Conservation (phyloP, 495 filamentous ascomycete genomes). For the Hypoxylon lienhwacheense region DNA sequence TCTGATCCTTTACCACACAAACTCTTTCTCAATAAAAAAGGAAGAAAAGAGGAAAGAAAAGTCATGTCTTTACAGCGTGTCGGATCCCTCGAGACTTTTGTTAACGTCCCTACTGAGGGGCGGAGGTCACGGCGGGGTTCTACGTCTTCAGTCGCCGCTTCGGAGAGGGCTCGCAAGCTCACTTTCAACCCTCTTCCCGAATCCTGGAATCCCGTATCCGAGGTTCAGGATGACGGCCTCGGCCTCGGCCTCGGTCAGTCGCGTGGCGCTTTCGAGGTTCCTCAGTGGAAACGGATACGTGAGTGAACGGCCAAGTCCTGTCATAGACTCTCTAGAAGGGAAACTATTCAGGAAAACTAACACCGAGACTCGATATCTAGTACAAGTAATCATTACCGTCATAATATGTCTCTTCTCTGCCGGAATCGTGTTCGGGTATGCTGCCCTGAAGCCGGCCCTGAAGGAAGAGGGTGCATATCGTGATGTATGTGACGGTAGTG, state of each 20-base stretch:
- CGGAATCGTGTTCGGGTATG: slow-evolving; percentile 81
- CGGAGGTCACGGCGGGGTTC: slow-evolving; percentile 46
- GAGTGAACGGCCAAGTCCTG: slow-evolving; percentile 37
- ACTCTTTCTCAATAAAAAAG: slow-evolving; percentile 4
- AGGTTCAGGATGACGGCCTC: slow-evolving; percentile 24
- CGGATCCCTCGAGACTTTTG: slow-evolving; percentile 54
- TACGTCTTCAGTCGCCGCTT: slow-evolving; percentile 23
- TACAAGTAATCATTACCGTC: slow-evolving; percentile 67
- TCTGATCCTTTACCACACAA: slow-evolving; percentile 5
- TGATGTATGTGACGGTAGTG: slow-evolving; percentile 59
- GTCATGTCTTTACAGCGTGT: slow-evolving; percentile 56
- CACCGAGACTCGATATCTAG: slow-evolving; percentile 34
- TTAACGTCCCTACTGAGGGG: slow-evolving; percentile 43
- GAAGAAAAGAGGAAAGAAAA: neutral
- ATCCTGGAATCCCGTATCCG: slow-evolving; percentile 48
- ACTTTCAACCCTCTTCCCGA: slow-evolving; percentile 58
- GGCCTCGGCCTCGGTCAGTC: slow-evolving; percentile 45
- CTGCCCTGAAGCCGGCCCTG: slow-evolving; percentile 80
- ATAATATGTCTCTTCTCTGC: slow-evolving; percentile 82
- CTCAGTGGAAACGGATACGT: slow-evolving; percentile 64
- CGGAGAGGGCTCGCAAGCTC: slow-evolving; percentile 48
- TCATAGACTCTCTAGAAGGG: neutral
- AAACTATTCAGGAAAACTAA: slow-evolving; percentile 7
- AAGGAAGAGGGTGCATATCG: slow-evolving; percentile 75
- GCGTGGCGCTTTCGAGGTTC: slow-evolving; percentile 70